Base-by-base conservation (phyloP, 163 green algal genomes). In the Chlorella variabilis region DNA sequence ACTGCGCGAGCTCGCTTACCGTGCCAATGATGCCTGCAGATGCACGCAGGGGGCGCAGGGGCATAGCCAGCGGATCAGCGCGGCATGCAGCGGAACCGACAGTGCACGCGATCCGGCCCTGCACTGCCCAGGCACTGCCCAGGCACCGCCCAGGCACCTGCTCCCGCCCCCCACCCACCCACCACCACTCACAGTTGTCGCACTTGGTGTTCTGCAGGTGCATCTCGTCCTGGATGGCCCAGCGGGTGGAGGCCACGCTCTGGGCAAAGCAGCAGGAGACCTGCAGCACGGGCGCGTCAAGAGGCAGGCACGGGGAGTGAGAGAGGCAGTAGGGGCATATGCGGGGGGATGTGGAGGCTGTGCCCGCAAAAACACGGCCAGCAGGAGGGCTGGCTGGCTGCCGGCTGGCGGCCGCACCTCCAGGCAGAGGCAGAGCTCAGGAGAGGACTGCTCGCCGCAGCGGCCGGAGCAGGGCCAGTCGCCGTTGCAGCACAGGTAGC, bases 181-280 rank as follows among this genome's bases (percentile, higher is more conserved):
- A n/a, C n/a, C n/a, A n/a, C n/a, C 23, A 63, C 59, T 67, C 59
- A 67, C 90, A 92, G 85, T 94, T 93, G 89, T 94, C 91, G 77
- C 86, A 92, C 33, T 89, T 71, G 0, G 92, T 96, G 87, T 93
- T 96, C 67, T 85, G 69, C 59, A 96, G 86, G 45, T 93, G 90
- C 83, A 96, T 87, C 85, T 98, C 93, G 74, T 98, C 95, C 85
- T 98, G 95, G 51, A 98, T 92, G 87, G 96, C 93, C 85, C 90
- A 98, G 70, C 95, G 94, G 3, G 95, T 98, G 41, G 87, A 90
- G 0, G 92, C 91, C 23, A 98, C 95, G 62, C 77, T 91, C 83
- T 94, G 87, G 8, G 91, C 84, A 68, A 98, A 98, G 89, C 95
- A 98, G 80, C 78, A 88, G 27, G 71, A 86, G 25, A 88, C 83